phyloP scores from a whole-genome alignment of 352 stramenopile genomes.

The Blastocystis sp. region DNA sequence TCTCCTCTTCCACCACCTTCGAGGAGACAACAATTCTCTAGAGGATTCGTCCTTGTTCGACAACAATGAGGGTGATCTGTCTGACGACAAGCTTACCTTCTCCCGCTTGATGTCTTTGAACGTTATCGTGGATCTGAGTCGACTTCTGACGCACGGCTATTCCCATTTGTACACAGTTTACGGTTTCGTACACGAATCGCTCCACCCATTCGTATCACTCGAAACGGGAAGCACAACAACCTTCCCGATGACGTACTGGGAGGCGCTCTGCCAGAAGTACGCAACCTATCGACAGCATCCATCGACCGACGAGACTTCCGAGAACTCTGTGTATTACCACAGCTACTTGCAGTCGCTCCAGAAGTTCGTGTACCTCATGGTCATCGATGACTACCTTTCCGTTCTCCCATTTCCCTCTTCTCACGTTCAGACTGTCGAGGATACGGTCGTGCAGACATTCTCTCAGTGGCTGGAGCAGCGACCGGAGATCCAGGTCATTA shows the following conservation, averaged over 20 bases:
- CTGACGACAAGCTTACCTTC: background rate
- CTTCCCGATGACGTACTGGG: slow-evolving; percentile 4
- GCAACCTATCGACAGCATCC: background rate
- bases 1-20: background rate
- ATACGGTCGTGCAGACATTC: slow-evolving; percentile 12
- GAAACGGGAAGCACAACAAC: background rate
- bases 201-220: background rate
- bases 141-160: slow-evolving; percentile 33
- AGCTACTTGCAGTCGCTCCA: slow-evolving; percentile 37
- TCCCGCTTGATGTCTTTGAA: slow-evolving; percentile 20
- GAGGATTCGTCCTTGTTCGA: background rate
- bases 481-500: slow-evolving; percentile 53
- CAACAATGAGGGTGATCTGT: background rate
- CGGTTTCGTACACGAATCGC: background rate
- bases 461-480: slow-evolving; percentile 56
- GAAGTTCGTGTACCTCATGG: slow-evolving; percentile 51
- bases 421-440: background rate
- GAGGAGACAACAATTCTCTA: background rate
- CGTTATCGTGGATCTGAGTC: slow-evolving; percentile 17
- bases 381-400: slow-evolving; percentile 43
- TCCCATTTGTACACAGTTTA: slow-evolving; percentile 38
- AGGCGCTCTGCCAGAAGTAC: background rate
- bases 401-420: background rate
- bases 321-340: background rate
- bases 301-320: background rate